phyloP scores from a whole-genome alignment of 78 protist species.

The Dictyostelium purpureum region DNA sequence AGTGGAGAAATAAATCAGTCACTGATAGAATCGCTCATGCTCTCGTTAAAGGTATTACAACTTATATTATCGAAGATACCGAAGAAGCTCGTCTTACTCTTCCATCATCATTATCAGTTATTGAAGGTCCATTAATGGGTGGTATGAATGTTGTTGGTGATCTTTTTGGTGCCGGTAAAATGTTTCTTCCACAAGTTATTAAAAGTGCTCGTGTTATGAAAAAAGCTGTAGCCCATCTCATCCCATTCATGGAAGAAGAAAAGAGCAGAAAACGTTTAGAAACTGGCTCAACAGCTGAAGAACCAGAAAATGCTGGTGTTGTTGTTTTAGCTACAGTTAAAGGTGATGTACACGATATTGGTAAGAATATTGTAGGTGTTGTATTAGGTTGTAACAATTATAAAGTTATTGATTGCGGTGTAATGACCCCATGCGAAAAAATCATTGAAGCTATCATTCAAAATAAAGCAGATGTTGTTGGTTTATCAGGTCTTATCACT shows the following conservation, averaged over 20 bases:
- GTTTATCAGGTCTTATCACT: conserved; percentile 98
- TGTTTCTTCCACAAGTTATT: conserved; percentile 99
- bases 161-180: conserved; percentile 99
- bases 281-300: not conserved
- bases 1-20: conserved; percentile 93
- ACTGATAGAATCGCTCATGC: conserved; percentile 91
- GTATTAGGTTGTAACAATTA: conserved; percentile 99
- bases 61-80: conserved; percentile 90
- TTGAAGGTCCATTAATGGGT: conserved; percentile 96
- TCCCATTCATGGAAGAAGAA: conserved; percentile 98
- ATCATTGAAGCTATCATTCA: conserved; percentile 89
- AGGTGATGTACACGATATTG: conserved; percentile 99
- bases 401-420: conserved; percentile 96
- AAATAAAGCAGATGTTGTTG: conserved; percentile 94
- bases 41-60: conserved; percentile 96
- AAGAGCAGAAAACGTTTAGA: conserved; percentile 46
- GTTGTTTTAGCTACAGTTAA: conserved; percentile 98
- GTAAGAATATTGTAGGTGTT: conserved; percentile 99
- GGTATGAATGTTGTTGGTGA: conserved; percentile 99
- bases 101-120: conserved; percentile 40
- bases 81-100: conserved; percentile 93
- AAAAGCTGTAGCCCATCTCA: conserved; percentile 96
- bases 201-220: conserved; percentile 99
- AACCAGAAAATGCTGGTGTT: conserved; percentile 74
- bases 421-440: conserved; percentile 92